These are phyloP conservation scores for Pilaira anomala DNA, from an alignment of 192 early-diverging fungal species.

Conservation along the genomic window DNA sequence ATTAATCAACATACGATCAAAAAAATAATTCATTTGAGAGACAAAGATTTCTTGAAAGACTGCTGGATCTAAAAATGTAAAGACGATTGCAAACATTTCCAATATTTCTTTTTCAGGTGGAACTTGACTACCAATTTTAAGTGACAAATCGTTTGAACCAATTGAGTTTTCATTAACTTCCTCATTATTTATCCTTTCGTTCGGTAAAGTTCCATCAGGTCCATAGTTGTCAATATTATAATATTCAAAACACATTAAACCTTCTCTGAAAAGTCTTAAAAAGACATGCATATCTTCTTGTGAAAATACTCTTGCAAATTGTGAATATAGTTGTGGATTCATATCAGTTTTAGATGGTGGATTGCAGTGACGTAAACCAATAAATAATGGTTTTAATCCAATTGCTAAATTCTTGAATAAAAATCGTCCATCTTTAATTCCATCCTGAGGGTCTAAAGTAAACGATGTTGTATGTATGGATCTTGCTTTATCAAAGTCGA, in stretches of 20 bases:
- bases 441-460: conserved; percentile 54
- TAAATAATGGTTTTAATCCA: conserved; percentile 80
- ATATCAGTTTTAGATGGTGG: conserved; percentile 42
- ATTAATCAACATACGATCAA: conserved; percentile 79
- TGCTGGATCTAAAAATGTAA: conserved; percentile 78
- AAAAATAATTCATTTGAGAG: conserved; percentile 81
- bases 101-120: conserved; percentile 91
- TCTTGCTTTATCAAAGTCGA: conserved; percentile 55
- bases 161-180: conserved; percentile 19
- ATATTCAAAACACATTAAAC: conserved; percentile 81
- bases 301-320: conserved; percentile 62
- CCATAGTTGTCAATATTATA: conserved; percentile 66
- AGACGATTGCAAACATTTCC: conserved; percentile 85
- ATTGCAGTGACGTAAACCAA: conserved; percentile 70
- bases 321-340: conserved; percentile 38
- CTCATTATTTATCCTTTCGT: conserved; percentile 21
- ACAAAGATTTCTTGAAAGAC: conserved; percentile 96
- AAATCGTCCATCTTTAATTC: conserved; percentile 82
- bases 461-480: conserved; percentile 51
- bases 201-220: conserved; percentile 31
- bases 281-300: conserved; percentile 75
- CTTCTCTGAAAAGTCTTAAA: conserved; percentile 67
- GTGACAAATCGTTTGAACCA: conserved; percentile 30
- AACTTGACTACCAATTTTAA: conserved; percentile 59
- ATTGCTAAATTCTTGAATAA: conserved; percentile 88